Conservation (phyloP, 1,284 basidiomycete species). For the Heterobasidion parviporum region DNA sequence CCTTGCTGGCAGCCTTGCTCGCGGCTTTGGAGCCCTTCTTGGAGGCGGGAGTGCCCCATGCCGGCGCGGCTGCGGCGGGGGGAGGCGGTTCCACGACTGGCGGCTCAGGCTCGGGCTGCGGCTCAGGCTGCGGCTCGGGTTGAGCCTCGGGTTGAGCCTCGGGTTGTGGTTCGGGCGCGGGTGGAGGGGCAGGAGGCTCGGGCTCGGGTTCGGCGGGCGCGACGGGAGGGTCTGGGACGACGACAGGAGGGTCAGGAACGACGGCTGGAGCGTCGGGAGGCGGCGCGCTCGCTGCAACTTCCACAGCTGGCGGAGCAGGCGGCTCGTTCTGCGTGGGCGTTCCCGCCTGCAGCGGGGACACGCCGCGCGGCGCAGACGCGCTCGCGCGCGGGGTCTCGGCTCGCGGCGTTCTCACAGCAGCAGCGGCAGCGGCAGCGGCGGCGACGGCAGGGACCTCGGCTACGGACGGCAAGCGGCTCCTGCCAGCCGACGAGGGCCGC, state of each 20-base stretch:
- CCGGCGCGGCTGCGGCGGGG: neutral
- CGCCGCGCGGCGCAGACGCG: slow-evolving; percentile 1
- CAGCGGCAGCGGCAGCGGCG: too few relatives aligned
- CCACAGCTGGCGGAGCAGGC: too few relatives aligned
- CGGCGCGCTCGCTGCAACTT: neutral
- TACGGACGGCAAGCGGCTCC: slow-evolving; percentile 6
- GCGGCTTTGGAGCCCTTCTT: neutral
- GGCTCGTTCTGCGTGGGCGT: neutral
- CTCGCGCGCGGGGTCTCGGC: slow-evolving; percentile 9
- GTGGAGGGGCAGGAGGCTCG: neutral
- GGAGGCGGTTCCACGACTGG: neutral
- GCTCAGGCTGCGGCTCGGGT: neutral
- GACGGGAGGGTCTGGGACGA: slow-evolving; percentile 1
- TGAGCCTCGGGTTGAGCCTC: too few relatives aligned
- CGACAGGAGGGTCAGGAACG: slow-evolving; percentile 1
- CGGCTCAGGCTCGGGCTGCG: slow-evolving; percentile 4
- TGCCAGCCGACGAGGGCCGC: neutral
- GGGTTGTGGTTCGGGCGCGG: slow-evolving; percentile 1
- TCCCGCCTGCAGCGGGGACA: neutral
- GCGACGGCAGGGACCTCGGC: slow-evolving; percentile 8
- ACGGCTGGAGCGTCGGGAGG: neutral
- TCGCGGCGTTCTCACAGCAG: slow-evolving; percentile 7
- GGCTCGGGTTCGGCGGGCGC: neutral
- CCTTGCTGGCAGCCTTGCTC: slow-evolving; percentile 6
- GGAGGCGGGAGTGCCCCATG: neutral